A percentile compares a stretch with the other conserved stretches of the same genome.
phyloP scores from a whole-genome alignment of 2,329 filamentous ascomycete genomes.

The Aspergillus candidus region DNA sequence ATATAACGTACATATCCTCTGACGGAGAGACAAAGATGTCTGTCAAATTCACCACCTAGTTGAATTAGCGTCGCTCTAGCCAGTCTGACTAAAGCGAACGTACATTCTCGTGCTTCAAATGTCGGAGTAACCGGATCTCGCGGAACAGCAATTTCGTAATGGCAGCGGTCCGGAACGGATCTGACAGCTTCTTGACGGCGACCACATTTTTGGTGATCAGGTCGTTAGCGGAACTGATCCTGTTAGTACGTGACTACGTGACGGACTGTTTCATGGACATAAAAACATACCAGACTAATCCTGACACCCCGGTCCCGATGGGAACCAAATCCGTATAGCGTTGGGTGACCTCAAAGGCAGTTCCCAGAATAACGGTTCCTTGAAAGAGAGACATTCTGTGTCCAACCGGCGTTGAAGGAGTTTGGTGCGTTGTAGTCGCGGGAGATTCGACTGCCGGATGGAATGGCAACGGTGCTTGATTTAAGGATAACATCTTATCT shows the following conservation, averaged over 20 bases:
- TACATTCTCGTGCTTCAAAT: constrained; percentile 94
- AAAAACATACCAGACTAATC: constrained; percentile 75
- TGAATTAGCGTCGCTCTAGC: neutral
- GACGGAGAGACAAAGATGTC: constrained; percentile 99
- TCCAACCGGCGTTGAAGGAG: no score
- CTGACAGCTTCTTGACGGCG: constrained; percentile 99
- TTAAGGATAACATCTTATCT: no score
- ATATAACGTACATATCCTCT: constrained; percentile 73
- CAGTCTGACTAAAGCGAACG: constrained; percentile 16
- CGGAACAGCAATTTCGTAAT: constrained; percentile 95
- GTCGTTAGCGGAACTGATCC: constrained; percentile 79
- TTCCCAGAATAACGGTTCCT: no score
- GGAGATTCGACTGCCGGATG: no score
- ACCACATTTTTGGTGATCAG: constrained; percentile 95
- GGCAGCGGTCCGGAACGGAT: constrained; percentile 96
- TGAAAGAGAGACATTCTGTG: no score
- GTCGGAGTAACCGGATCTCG: constrained; percentile 94
- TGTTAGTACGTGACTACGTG: neutral
- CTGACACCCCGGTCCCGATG: constrained; percentile 97
- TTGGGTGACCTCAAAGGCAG: no score
- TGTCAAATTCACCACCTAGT: constrained; percentile 87
- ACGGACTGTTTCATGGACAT: neutral
- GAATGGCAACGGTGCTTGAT: no score
- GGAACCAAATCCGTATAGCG: constrained; percentile 89
- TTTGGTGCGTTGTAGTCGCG: no score